Evolutionary conservation across 2,329 filamentous ascomycete genomes (phyloP).

Genomic region (Neofusicoccum parvum): DNA sequence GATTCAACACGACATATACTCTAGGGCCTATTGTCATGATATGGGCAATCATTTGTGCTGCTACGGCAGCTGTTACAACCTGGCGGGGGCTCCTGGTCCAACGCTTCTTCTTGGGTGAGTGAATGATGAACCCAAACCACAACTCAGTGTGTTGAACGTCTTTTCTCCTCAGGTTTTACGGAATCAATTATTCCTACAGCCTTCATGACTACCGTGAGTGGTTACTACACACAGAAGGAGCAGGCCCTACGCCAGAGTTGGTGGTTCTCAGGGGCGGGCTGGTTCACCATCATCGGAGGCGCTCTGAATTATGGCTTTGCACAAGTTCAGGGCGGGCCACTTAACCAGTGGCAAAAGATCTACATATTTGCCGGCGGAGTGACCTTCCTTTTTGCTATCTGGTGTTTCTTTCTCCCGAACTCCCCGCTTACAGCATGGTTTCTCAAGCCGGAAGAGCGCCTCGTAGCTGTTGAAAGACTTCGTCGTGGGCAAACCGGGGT

Average conservation of each 20-base stretch:
- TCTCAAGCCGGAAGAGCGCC: too few species aligned
- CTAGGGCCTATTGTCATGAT: slow-evolving; percentile 65
- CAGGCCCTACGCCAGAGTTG: slow-evolving; percentile 36
- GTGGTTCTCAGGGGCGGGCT: slow-evolving; percentile 31
- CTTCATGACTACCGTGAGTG: slow-evolving; percentile 56
- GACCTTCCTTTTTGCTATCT: too few species aligned
- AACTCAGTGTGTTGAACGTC: slow-evolving; percentile 36
- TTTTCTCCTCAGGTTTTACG: slow-evolving; percentile 58
- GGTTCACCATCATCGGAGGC: slow-evolving; percentile 30
- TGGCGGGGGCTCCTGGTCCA: too few species aligned
- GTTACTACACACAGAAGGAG: slow-evolving; percentile 45
- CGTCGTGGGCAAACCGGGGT: too few species aligned
- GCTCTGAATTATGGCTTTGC: slow-evolving; percentile 32
- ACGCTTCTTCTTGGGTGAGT: slow-evolving; percentile 34
- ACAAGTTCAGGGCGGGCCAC: slow-evolving; percentile 36
- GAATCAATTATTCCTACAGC: slow-evolving; percentile 60
- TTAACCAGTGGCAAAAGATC: slow-evolving; percentile 47
- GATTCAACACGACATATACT: slow-evolving; percentile 64
- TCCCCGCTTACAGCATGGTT: too few species aligned
- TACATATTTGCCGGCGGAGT: too few species aligned
- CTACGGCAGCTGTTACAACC: too few species aligned
- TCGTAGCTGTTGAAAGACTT: too few species aligned
- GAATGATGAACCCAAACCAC: too few species aligned
- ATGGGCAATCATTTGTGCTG: slow-evolving; percentile 56
- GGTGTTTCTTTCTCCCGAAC: too few species aligned